These are phyloP conservation scores for Scleroderma bovista DNA, from an alignment of 768 basidiomycete species.

Conservation along the genomic window DNA sequence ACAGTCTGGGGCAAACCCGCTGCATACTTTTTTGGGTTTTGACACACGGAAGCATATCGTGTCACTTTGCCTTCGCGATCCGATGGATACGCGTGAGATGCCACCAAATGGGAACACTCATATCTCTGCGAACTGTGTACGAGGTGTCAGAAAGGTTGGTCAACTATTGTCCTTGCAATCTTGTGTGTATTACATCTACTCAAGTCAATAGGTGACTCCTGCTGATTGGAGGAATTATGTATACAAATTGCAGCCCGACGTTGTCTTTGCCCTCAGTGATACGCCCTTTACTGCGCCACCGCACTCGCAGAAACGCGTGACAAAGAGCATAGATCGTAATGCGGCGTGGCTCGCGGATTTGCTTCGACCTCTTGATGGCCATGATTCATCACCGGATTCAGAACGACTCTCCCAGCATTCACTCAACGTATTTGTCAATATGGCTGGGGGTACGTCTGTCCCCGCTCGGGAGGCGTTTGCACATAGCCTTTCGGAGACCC, in stretches of 20 bases:
- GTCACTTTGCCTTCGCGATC: constrained; percentile 61
- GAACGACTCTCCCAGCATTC: constrained; percentile 13
- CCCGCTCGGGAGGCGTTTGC: constrained; percentile 65
- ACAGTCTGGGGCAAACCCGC: constrained; percentile 42
- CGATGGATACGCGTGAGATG: constrained; percentile 57
- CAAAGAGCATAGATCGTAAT: constrained; percentile 71
- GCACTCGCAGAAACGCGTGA: constrained; percentile 72
- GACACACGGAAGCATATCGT: constrained; percentile 42
- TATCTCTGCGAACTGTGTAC: constrained; percentile 51
- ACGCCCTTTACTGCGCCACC: constrained; percentile 59
- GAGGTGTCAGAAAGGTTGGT: constrained; percentile 68
- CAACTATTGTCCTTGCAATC: constrained; percentile 1
- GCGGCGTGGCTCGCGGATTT: constrained; percentile 56
- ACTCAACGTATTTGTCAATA: constrained; percentile 58
- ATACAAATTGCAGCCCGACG: constrained; percentile 53
- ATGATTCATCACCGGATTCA: background rate
- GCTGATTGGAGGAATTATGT: constrained; percentile 52
- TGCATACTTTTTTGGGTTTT: constrained; percentile 67
- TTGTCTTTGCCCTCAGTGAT: constrained; percentile 68
- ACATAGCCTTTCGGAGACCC: constrained; percentile 46
- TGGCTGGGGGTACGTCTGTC: constrained; percentile 55
- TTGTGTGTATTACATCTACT: background rate
- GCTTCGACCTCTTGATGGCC: constrained; percentile 30
- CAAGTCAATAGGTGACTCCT: constrained; percentile 43
- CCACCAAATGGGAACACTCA: constrained; percentile 63